phyloP scores from a whole-genome alignment of 768 basidiomycete genomes.

The Russula virescens region DNA sequence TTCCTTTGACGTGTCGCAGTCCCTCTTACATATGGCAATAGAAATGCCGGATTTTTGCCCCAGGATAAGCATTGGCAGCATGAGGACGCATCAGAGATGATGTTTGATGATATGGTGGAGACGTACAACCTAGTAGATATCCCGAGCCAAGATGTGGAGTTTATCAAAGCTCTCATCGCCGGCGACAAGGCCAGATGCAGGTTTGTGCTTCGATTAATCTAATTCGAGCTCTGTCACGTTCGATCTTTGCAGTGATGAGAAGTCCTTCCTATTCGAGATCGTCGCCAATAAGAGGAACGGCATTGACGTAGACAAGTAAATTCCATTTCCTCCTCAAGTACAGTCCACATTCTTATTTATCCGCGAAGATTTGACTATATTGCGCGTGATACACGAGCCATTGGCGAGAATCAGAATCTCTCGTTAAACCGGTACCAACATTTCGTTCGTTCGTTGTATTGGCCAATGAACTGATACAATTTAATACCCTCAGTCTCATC shows the following conservation, averaged over 20 bases:
- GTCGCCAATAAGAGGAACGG: constrained; percentile 80
- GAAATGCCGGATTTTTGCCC: constrained; percentile 4
- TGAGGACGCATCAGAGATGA: constrained; percentile 75
- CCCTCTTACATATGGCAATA: background rate
- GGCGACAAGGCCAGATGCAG: constrained; percentile 49
- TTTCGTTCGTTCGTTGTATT: background rate
- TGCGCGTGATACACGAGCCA: constrained; percentile 62
- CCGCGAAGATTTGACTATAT: constrained; percentile 72
- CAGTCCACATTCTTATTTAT: background rate
- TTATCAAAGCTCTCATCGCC: constrained; percentile 76
- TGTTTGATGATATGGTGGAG: constrained; percentile 65
- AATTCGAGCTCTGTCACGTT: background rate
- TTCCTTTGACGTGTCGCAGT: background rate
- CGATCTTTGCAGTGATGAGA: constrained; percentile 36
- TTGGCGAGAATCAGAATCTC: constrained; percentile 57
- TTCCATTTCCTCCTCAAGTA: background rate
- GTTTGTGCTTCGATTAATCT: constrained; percentile 33
- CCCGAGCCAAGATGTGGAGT: constrained; percentile 41
- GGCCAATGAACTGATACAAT: background rate
- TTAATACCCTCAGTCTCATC: constrained; percentile 47
- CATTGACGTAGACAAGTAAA: constrained; percentile 81
- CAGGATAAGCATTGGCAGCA: constrained; percentile 57
- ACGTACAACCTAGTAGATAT: constrained; percentile 54
- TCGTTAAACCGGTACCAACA: constrained; percentile 38
- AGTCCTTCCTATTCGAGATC: constrained; percentile 76